These are phyloP conservation scores for Lepidium sativum DNA, from an alignment of 345 rosid genomes.

Conservation along the genomic window DNA sequence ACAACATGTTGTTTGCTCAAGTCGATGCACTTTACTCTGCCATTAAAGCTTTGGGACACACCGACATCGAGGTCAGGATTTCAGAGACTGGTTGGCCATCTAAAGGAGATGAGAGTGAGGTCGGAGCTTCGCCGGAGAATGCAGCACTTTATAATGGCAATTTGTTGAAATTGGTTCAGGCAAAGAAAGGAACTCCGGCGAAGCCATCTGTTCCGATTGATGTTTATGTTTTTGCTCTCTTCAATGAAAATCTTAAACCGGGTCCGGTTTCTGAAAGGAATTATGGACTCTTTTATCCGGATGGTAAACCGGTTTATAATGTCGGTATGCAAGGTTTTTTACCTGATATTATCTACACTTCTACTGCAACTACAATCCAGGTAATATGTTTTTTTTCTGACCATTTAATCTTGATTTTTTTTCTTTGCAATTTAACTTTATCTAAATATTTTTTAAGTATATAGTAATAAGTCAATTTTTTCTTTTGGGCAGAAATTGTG, in stretches of 20 bases:
- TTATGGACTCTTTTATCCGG: slow-evolving; percentile 76
- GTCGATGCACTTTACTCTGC: slow-evolving; percentile 84
- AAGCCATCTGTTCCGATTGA: slow-evolving; percentile 63
- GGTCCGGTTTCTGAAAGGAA: slow-evolving; percentile 91
- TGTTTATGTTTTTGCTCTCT: slow-evolving; percentile 73
- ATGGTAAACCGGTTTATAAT: slow-evolving; percentile 75
- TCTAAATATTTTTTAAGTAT: not conserved
- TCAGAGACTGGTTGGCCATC: slow-evolving; percentile 99
- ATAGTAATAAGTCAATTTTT: not conserved
- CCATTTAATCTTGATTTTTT: not conserved
- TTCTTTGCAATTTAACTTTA: not conserved
- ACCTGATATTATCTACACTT: slow-evolving; percentile 42
- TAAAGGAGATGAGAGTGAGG: slow-evolving; percentile 61
- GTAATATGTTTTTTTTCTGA: slow-evolving; percentile 21
- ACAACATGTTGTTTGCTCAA: slow-evolving; percentile 94
- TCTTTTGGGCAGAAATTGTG: not conserved
- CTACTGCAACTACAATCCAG: slow-evolving; percentile 28
- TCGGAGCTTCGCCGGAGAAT: slow-evolving; percentile 69
- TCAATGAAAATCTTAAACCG: slow-evolving; percentile 80
- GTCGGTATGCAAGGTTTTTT: slow-evolving; percentile 59
- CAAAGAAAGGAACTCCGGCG: slow-evolving; percentile 67
- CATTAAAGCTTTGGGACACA: slow-evolving; percentile 63
- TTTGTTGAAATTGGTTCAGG: slow-evolving; percentile 39
- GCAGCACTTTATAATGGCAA: slow-evolving; percentile 72
- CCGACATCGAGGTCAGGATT: slow-evolving; percentile 49